Base-by-base conservation (phyloP, 116 monocot species). In the Cymodocea nodosa region DNA sequence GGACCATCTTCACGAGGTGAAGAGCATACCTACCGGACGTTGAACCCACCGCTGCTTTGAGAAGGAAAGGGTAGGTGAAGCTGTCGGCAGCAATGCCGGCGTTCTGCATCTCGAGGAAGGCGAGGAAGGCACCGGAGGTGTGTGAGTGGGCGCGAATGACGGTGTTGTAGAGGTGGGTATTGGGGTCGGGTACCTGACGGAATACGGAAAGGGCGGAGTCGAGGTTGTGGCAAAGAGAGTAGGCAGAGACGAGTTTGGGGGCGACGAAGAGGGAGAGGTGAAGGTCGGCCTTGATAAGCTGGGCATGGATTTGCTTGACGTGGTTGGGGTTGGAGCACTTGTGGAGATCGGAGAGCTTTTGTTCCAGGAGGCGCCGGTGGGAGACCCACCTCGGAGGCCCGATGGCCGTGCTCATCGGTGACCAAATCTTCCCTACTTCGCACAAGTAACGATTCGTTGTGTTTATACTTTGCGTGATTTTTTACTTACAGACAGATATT, bases 31-130 rank as follows among this genome's bases (percentile, higher is more conserved):
- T 52, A 23, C 69, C 80, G 15, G 20, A 23, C 20, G 64, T 69
- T 1, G 71, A 61, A n/a, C 39, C 37, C 20, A 51, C n/a, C 34
- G 39, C 64, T 9, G 82, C 76, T 71, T 71, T 83, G 52, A 93
- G 81, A 59, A 93, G 85, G 52, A 81, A 82, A 5, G 85, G 74
- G 70, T 74, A 93, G 10, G 93, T 93, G 71, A 85, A 93, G 40
- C 67, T 79, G 52, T 93, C 93, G 20, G 79, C 68, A 37, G 68
- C 39, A 16, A 84, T 48, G n/a, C 59, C 71, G 2, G 12, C 39
- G 13, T 23, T 36, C 57, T 68, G 85, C 88, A 93, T 83, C 24
- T 57, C 51, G 35, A 55, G 19, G 77, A 93, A 93, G 18, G 60
- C 37, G 23, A 35, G 14, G 69, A 93, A 77, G 16, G 85, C 78